Percentiles rank a stretch among this genome's conserved stretches.
Conservation (phyloP, 108 stramenopile genomes). For the Nitzschia putrida region DNA sequence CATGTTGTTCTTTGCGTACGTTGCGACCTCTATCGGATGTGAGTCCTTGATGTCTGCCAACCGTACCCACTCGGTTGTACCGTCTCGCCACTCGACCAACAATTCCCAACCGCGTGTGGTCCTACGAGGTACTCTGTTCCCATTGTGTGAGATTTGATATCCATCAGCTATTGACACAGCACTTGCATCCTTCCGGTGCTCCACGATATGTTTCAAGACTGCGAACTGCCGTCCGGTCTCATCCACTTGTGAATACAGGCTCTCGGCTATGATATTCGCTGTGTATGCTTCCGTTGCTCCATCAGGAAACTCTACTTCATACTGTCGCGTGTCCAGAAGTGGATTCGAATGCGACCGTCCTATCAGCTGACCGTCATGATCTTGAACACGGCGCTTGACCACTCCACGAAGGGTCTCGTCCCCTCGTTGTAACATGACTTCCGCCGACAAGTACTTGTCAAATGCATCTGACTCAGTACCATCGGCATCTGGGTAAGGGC, state of each 20-base stretch:
- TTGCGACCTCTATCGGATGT: constrained; percentile 50
- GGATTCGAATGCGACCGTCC: constrained; percentile 42
- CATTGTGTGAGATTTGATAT: background rate
- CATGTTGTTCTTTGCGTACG: constrained; percentile 37
- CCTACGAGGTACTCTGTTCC: constrained; percentile 11
- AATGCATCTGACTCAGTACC: background rate
- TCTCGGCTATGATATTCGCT: constrained; percentile 59
- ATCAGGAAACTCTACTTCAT: constrained; percentile 54
- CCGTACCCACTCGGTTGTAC: constrained; percentile 22
- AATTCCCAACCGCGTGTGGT: constrained; percentile 59
- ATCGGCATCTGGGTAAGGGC: background rate
- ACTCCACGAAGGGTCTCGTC: constrained; percentile 7
- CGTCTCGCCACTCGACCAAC: constrained; percentile 43
- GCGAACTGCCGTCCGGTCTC: constrained; percentile 25
- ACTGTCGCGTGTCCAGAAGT: constrained; percentile 37
- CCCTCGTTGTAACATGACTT: constrained; percentile 39
- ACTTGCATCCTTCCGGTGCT: constrained; percentile 18
- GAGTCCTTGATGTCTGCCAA: constrained; percentile 50
- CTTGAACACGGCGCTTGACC: constrained; percentile 26
- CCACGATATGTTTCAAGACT: constrained; percentile 23
- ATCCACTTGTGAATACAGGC: constrained; percentile 41
- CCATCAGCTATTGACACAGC: constrained; percentile 10
- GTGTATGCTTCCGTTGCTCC: constrained; percentile 39
- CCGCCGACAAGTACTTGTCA: constrained; percentile 41
- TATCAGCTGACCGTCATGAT: constrained; percentile 31